Evolutionary conservation across 2,329 filamentous ascomycete genomes (phyloP).

Genomic region (Amylocarpus encephaloides): DNA sequence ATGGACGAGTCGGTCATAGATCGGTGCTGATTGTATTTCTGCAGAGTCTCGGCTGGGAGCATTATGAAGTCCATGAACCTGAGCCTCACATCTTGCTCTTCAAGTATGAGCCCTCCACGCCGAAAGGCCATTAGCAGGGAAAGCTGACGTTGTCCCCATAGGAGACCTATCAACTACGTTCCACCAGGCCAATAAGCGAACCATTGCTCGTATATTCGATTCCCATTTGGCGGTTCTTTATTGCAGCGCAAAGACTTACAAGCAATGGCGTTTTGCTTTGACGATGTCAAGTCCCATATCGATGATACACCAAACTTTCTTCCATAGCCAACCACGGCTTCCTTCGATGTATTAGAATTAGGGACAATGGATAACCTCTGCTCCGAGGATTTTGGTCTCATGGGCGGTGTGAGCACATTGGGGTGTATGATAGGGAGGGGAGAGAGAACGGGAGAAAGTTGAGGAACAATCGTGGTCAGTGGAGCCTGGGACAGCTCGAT

Average conservation of each 20-base stretch:
- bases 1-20: neutral
- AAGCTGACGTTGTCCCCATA: conserved; percentile 16
- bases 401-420: conserved; percentile 3
- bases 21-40: conserved; percentile 7
- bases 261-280: conserved; percentile 25
- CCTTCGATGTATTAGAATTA: conserved; percentile 28
- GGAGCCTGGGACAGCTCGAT: neutral
- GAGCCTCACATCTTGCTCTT: conserved; percentile 98
- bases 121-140: neutral
- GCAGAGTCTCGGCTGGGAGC: conserved; percentile 96
- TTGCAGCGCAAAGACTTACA: conserved; percentile 23
- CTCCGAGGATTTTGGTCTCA: conserved; percentile 9
- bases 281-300: conserved; percentile 32
- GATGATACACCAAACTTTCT: conserved; percentile 23
- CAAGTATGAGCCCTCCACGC: conserved; percentile 60
- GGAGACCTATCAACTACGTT: conserved; percentile 29
- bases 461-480: neutral
- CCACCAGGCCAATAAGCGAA: conserved; percentile 22
- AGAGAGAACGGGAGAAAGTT: neutral
- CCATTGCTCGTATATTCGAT: conserved; percentile 10
- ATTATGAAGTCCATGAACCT: conserved; percentile 98
- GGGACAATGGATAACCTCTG: conserved; percentile 26
- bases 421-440: conserved; percentile 6
- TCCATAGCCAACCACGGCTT: conserved; percentile 18
- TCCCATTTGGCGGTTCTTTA: conserved; percentile 23